Base-by-base conservation (phyloP, 164 flowering plant genomes). In the Magnolia officinalis region DNA sequence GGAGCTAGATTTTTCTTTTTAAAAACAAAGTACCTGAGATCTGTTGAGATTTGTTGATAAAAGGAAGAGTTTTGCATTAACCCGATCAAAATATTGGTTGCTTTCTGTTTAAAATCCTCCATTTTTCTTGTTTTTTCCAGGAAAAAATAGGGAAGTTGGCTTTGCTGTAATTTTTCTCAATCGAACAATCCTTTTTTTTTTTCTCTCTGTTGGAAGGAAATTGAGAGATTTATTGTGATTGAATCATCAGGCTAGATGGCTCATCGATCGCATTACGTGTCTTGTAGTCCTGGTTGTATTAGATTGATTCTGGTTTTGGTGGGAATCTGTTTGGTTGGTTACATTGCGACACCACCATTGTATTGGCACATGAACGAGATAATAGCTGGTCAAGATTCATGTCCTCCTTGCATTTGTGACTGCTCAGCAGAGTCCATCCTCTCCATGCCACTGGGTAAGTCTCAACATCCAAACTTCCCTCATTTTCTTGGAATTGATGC, bases 341-440 rank as follows among this genome's bases (percentile, higher is more conserved):
- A 79, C 58, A 51, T 81, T 8, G 71, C 79, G 8, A 77, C 77
- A 31, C 83, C 78, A 68, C 73, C 77, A 76, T 67, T 81, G 31
- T 77, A 74, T 74, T 79, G 78, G 83, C 59, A 71, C 29, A 68
- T 75, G 9, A 70, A 52, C 50, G 77, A 74, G 72, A 75, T 55
- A n/a, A 50, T 78, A 16, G 68, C 70, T 23, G 75, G 29, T 55
- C 74, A 63, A 31, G 51, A 67, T 69, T 79, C 82, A 31, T 83
- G 86, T 74, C 76, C 81, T 55, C 75, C 77, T 29, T 83, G 86
- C 67, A 67, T 67, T 11, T 81, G 86, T 73, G 79, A 79, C 26
- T 83, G 84, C 70, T 74, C 79, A 52, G 71, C 77, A 24, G 80
- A 75, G 70, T 51, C 78, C 72, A 70, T 75, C 63, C 24, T 79